Evolutionary conservation across 306 rosid species (phyloP).

Genomic region (Corylus avellana): DNA sequence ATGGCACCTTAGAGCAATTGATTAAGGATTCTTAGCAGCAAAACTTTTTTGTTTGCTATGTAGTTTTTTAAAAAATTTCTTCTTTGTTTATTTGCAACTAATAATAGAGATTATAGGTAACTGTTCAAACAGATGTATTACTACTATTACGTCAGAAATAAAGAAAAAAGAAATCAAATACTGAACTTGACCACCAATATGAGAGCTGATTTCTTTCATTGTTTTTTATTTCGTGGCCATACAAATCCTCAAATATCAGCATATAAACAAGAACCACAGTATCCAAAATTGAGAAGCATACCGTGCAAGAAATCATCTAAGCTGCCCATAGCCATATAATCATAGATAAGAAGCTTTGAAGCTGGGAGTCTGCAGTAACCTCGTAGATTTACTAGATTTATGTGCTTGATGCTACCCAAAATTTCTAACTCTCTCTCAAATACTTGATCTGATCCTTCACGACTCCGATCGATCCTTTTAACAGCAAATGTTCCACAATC

Average conservation of each 20-base stretch:
- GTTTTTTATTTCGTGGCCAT: neutral
- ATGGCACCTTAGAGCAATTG: neutral
- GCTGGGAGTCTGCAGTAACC: constrained; percentile 94
- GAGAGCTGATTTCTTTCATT: neutral
- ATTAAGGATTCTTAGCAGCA: neutral
- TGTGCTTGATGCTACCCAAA: constrained; percentile 89
- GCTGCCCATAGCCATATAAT: constrained; percentile 78
- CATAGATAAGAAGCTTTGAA: constrained; percentile 88
- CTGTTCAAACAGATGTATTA: neutral
- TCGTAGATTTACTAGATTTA: constrained; percentile 80
- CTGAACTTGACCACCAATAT: neutral
- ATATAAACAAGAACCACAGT: constrained; percentile 6
- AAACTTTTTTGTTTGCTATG: neutral
- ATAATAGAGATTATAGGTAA: neutral
- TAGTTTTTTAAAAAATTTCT: neutral
- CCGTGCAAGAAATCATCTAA: constrained; percentile 91
- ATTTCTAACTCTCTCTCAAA: constrained; percentile 93
- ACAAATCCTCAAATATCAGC: neutral
- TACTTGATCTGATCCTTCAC: constrained; percentile 77
- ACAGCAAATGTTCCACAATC: constrained; percentile 90
- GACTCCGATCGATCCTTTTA: constrained; percentile 75
- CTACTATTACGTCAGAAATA: neutral
- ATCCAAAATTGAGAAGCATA: constrained; percentile 29
- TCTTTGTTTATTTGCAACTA: neutral
- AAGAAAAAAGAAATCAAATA: neutral